Evolutionary conservation across 495 filamentous ascomycete genomes (phyloP), one percentile per base, ranked within the genome.

Genomic region (Podospora australis): DNA sequence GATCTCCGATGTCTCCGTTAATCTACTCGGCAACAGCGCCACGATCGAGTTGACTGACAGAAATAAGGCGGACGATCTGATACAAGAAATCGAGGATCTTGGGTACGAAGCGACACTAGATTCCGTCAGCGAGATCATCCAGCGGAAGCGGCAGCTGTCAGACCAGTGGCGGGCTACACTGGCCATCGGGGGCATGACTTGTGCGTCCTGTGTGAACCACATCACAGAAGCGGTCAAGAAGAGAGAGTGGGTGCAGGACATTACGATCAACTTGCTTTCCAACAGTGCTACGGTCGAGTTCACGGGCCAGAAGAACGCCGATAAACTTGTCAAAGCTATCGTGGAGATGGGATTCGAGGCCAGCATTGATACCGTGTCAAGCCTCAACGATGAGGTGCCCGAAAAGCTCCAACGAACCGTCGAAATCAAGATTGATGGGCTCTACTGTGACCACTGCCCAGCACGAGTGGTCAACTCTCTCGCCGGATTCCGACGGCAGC

Each of bases 371-470:
- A 65, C 62, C 16, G 60, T 84, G 6, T 55, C 54, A 20, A 58
- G 54, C 40, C 48, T 64, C 19, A 24, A 36, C 28, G 45, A 51
- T 26, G 53, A 65, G 24, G 43, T 56, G 38, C 25, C 47, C 6
- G 52, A 45, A 22, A 47, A 53, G 11, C 59, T 61, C 13, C 62
- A 74, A 19, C 72, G 90, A 47, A 79, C 78, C 4, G 72, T 90
- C 6, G 66, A 72, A 40, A 81, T 95, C 51, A 71, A 54, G 25
- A 75, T 97, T 32, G 78, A 87, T 32, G 91, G 92, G 32, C 89
- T 96, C 78, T 91, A 84, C 66, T 96, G 91, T 67, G 74, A 80
- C 29, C 84, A 90, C 60, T 96, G 92, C 56, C 84, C 90, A 2
- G 65, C 68, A 7, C 76, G 79, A 24, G 72, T 95, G 13, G 52